phyloP scores from a whole-genome alignment of 2,329 filamentous ascomycete genomes.

The Lasiodiplodia hormozganensis region DNA sequence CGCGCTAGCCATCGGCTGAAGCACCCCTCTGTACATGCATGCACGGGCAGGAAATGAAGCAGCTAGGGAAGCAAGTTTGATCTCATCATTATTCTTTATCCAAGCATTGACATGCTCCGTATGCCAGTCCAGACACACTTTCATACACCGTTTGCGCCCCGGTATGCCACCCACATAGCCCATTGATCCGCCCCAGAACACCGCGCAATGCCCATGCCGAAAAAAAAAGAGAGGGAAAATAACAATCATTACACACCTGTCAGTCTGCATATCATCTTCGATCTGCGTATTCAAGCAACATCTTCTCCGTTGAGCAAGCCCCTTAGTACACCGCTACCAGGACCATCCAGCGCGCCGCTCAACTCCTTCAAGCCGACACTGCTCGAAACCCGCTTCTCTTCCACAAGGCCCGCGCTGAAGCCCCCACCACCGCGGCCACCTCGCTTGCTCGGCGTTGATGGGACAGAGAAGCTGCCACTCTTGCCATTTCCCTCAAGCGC shows the following conservation, averaged over 20 bases:
- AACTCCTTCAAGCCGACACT: slow-evolving; percentile 83
- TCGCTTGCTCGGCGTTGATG: slow-evolving; percentile 67
- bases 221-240: not conserved
- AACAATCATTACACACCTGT: slow-evolving; percentile 4
- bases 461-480: slow-evolving; percentile 42
- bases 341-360: slow-evolving; percentile 65
- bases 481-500: slow-evolving; percentile 68
- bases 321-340: slow-evolving; percentile 48
- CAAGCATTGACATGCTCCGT: not conserved
- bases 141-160: slow-evolving; percentile 5
- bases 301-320: slow-evolving; percentile 36
- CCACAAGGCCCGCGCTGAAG: slow-evolving; percentile 58
- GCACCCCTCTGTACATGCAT: not conserved
- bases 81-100: not conserved
- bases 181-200: not conserved
- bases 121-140: not conserved
- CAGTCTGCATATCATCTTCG: not conserved
- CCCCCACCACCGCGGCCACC: slow-evolving; percentile 41
- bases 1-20: too few relatives aligned
- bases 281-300: not conserved
- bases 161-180: not conserved
- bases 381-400: slow-evolving; percentile 81
- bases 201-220: slow-evolving; percentile 12
- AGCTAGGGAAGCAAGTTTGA: not conserved
- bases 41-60: not conserved